Conservation (phyloP, 1,284 basidiomycete species). For the Caloboletus firmus region DNA sequence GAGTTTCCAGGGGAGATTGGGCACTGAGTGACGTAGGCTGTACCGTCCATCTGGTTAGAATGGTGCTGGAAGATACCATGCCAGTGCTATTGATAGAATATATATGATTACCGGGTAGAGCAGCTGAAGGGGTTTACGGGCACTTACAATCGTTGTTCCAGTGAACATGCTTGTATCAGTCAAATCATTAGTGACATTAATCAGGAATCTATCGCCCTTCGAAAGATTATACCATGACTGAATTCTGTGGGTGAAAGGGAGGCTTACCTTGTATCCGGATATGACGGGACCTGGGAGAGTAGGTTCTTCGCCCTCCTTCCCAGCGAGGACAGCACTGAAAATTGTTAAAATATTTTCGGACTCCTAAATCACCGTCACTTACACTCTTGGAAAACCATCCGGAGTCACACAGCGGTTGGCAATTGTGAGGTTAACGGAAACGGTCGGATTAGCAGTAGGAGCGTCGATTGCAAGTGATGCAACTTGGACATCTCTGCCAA, state of each 20-base stretch:
- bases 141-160: constrained; percentile 31
- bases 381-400: constrained; percentile 16
- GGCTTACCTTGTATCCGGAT: constrained; percentile 14
- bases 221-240: not conserved
- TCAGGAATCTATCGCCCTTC: constrained; percentile 21
- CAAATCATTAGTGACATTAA: constrained; percentile 27
- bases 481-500: not conserved
- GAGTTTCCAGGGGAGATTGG: constrained; percentile 39
- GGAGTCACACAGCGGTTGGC: constrained; percentile 8
- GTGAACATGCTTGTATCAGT: constrained; percentile 26
- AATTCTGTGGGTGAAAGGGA: not conserved
- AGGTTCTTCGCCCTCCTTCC: not conserved
- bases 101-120: constrained; percentile 9
- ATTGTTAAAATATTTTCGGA: not conserved
- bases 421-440: constrained; percentile 6
- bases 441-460: not conserved
- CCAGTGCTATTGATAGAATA: constrained; percentile 30
- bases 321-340: constrained; percentile 5
- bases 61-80: constrained; percentile 32
- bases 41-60: constrained; percentile 23
- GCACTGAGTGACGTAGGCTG: constrained; percentile 41
- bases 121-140: constrained; percentile 23
- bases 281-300: constrained; percentile 16
- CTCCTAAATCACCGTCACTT: not conserved
- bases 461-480: constrained; percentile 3